Evolutionary conservation across 2,329 filamentous ascomycete genomes (phyloP).

Genomic region (Cryphonectria parasitica): DNA sequence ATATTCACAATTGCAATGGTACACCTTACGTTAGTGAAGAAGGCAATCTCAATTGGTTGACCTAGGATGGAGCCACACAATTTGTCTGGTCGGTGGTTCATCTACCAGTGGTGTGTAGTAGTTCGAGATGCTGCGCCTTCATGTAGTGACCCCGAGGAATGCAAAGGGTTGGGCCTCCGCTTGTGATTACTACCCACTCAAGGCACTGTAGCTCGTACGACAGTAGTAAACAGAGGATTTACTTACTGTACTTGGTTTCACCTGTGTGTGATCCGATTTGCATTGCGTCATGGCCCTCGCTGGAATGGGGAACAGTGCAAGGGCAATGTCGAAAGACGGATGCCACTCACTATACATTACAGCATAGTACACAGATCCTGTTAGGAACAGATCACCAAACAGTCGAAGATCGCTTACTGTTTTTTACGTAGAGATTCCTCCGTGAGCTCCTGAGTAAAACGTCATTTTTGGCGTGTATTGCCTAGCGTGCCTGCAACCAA

Average conservation of each 20-base stretch:
- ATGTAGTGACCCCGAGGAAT: too few species aligned
- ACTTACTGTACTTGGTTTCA: neutral
- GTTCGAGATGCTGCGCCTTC: too few species aligned
- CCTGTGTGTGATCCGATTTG: neutral
- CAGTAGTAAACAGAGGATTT: too few species aligned
- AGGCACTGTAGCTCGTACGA: neutral
- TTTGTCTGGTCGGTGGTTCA: too few species aligned
- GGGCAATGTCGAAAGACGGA: neutral
- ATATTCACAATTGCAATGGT: too few species aligned
- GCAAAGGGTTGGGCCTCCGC: neutral
- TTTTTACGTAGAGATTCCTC: neutral
- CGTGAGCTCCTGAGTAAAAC: constrained; percentile 2
- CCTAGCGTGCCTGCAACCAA: constrained; percentile 4
- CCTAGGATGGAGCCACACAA: too few species aligned
- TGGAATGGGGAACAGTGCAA: neutral
- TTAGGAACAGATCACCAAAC: neutral
- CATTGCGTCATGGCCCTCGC: neutral
- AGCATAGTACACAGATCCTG: neutral
- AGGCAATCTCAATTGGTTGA: too few species aligned
- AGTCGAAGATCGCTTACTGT: neutral
- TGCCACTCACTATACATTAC: too few species aligned
- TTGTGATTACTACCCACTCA: neutral
- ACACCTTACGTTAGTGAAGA: too few species aligned
- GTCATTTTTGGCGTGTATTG: constrained; percentile 16
- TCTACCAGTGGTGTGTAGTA: too few species aligned